Evolutionary conservation across 2,329 filamentous ascomycete genomes (phyloP), one percentile per base, ranked within the genome.

Genomic region (Fusarium pseudograminearum): DNA sequence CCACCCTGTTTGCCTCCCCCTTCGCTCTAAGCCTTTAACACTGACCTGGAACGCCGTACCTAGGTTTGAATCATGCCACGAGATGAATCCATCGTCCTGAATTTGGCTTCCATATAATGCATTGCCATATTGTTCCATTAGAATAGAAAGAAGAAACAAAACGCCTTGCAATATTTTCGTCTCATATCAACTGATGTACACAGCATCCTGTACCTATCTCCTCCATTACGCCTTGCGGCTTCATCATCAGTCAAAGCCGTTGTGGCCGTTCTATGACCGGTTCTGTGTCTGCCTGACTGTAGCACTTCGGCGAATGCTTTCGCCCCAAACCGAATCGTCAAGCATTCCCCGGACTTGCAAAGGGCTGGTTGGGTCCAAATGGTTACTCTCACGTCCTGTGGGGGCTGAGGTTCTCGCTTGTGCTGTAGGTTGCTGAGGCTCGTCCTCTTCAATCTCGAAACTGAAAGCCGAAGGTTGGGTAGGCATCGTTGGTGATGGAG

Each of bases 311-410:
- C 94, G 86, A 70, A 98, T 94, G 83, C 93, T 97, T 81, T 97
- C 93, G 53, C 95, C 93, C 95, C 95, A 98, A 18, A 92, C 91
- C 20, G 93, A 96, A 75, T 95, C 92, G 75, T 96, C 93, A 57
- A 98, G 86, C 76, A 96, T 92, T 71, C 94, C 90, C 78, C 94
- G 88, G 71, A 97, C 92, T 74, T 94, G 91, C 48, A 90, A 87
- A 91, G 90, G 75, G 45, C 55, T 72, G 33, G 46, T 61, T 15
- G 58, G 44, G 16, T 71, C 67, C 30, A 70, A 31, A 38, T 70
- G 63, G 40, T 59, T 58, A 24, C 89, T 93, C 60, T 94, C 90
- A 84, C 78, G 91, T 26, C 89, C 87, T 44, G 90, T 53, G 16
- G 64, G 65, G 33, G 46, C 67, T 42, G 63, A 83, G 72, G 87